phyloP scores from a whole-genome alignment of 2,329 filamentous ascomycete genomes.

The Sarocladium oryzae region DNA sequence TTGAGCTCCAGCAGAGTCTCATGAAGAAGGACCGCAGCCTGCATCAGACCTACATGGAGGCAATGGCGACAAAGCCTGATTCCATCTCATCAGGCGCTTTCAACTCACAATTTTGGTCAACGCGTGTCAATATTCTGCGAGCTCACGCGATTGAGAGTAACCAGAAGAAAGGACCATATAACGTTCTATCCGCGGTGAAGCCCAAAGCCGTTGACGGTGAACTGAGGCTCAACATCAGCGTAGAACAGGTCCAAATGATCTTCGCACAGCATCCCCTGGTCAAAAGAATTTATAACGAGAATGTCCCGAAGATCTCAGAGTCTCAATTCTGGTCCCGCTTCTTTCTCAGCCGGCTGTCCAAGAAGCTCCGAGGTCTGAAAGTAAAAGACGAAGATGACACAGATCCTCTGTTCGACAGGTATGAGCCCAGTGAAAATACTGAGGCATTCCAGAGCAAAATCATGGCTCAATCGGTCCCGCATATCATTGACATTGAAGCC shows the following conservation, averaged over 20 bases:
- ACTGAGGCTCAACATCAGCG: conserved; percentile 70
- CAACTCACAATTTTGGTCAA: conserved; percentile 91
- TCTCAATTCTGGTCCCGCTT: conserved; percentile 89
- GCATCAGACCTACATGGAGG: conserved; percentile 81
- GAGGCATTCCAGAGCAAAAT: conserved; percentile 45
- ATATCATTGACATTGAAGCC: conserved; percentile 85
- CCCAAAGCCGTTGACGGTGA: conserved; percentile 46
- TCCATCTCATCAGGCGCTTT: conserved; percentile 76
- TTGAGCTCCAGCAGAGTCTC: conserved; percentile 79
- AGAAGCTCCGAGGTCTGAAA: conserved; percentile 85
- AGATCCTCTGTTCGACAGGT: conserved; percentile 79
- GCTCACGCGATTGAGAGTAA: conserved; percentile 84
- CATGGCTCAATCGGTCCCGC: conserved; percentile 60
- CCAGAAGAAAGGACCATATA: conserved; percentile 86
- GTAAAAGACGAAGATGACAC: conserved; percentile 69
- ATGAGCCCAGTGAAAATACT: conserved; percentile 67
- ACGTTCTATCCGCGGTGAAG: conserved; percentile 86
- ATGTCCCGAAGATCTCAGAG: conserved; percentile 75
- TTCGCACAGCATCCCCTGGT: conserved; percentile 90
- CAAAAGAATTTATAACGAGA: conserved; percentile 85
- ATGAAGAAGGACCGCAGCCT: conserved; percentile 73
- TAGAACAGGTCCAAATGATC: conserved; percentile 84
- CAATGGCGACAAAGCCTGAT: conserved; percentile 74
- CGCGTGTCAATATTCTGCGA: conserved; percentile 75
- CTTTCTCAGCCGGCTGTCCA: conserved; percentile 84